phyloP scores from a whole-genome alignment of 495 filamentous ascomycete genomes.

The Penicillium lividum region DNA sequence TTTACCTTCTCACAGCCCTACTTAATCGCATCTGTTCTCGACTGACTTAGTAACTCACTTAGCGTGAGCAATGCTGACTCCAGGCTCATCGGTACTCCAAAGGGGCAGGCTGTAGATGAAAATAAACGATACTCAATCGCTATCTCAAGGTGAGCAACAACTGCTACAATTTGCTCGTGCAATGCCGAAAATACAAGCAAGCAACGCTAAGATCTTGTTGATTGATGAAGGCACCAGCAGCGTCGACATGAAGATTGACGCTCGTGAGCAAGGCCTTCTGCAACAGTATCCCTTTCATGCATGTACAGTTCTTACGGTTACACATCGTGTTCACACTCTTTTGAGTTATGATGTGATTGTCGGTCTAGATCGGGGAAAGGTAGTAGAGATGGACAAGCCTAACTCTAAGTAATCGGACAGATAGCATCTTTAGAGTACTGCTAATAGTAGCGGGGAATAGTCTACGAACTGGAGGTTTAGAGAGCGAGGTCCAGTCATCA shows the following conservation, averaged over 20 bases:
- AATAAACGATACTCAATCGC: background rate
- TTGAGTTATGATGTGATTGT: constrained; percentile 1
- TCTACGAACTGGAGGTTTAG: too few species aligned
- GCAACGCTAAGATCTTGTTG: background rate
- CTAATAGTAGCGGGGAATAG: too few species aligned
- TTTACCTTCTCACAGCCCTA: constrained; percentile 7
- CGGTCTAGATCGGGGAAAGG: constrained; percentile 3
- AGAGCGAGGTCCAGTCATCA: too few species aligned
- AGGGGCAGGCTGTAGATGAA: too few species aligned
- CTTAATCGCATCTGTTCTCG: constrained; percentile 2
- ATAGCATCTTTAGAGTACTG: constrained; percentile 6
- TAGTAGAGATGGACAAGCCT: constrained; percentile 5
- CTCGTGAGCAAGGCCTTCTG: constrained; percentile 1
- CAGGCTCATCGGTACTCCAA: background rate
- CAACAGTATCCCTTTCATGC: background rate
- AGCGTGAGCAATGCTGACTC: background rate
- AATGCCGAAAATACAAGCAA: constrained; percentile 1
- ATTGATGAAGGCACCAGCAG: constrained; percentile 5
- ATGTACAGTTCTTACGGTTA: constrained; percentile 1
- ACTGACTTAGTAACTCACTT: background rate
- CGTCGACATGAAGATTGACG: constrained; percentile 3
- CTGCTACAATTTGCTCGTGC: constrained; percentile 3
- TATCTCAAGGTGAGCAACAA: constrained; percentile 4
- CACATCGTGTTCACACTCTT: constrained; percentile 6
- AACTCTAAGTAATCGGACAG: background rate